Conservation (phyloP, 805 yeast genomes). For the Teunomyces lycoperdinae region DNA sequence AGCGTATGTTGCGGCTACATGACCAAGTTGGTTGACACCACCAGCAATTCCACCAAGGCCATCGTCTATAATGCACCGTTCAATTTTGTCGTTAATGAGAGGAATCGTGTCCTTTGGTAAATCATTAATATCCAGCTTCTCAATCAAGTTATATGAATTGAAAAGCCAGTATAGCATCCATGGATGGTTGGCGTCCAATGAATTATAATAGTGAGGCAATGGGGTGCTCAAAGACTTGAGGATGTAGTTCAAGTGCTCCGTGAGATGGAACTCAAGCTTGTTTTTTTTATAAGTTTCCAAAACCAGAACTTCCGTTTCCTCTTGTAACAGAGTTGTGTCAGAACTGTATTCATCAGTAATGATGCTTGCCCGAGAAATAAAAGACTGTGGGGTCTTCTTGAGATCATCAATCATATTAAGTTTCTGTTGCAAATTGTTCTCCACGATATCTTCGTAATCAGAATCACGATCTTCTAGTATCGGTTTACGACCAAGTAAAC, state of each 20-base stretch:
- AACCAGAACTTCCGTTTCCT: conserved; percentile 8
- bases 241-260: conserved; percentile 45
- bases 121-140: neutral
- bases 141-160: conserved; percentile 39
- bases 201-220: conserved; percentile 50
- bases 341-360: conserved; percentile 10
- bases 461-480: conserved; percentile 10
- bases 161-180: conserved; percentile 88
- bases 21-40: conserved; percentile 78
- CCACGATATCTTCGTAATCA: conserved; percentile 20
- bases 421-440: conserved; percentile 3
- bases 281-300: conserved; percentile 7
- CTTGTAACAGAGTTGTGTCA: conserved; percentile 10
- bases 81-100: conserved; percentile 24
- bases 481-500: neutral
- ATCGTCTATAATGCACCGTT: conserved; percentile 22
- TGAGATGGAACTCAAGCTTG: conserved; percentile 9
- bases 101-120: conserved; percentile 31
- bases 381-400: conserved; percentile 7
- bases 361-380: neutral
- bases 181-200: conserved; percentile 84
- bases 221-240: conserved; percentile 36
- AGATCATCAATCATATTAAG: conserved; percentile 2
- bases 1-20: conserved; percentile 83
- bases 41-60: conserved; percentile 73